Base-by-base conservation (phyloP, 1,284 basidiomycete species). In the Chalciporus piperatoides region DNA sequence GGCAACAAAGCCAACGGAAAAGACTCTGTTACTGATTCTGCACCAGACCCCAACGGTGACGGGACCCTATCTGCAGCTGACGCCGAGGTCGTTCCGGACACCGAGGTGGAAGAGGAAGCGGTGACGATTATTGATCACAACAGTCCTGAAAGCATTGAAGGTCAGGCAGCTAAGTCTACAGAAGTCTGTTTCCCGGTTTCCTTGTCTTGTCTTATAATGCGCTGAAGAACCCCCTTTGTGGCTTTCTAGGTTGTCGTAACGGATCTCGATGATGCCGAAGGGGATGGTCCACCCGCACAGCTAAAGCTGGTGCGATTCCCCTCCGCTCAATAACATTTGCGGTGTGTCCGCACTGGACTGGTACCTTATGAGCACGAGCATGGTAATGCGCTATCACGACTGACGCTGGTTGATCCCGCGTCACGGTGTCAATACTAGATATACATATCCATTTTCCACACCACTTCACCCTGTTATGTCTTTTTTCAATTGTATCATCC, bases 251-350 rank as follows among this genome's bases (percentile, higher is more conserved):
- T 39, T 11, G 17, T 19, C 3, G 39, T 42, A 28, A 27, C 27
- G 32, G 35, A 19, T 15, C 5, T 9, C 14, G 32, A 36, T 14
- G 32, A 4, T 19, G 3, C n/a, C 5, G 39, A 27, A 33, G 19
- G n/a, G 25, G 44, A 35, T n/a, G 21, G 3, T 37, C 11, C 15
- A 6, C 6, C 23, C 8, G 7, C 35, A n/a, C 53, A 47, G 7
- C 37, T 49, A 28, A 56, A 49, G 49, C 54, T 57, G 40, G 63
- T 61, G 38, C 63, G 52, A 51, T 66, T 67, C 56, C 62, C 68
- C 38, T 52, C 57, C 0, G 41, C 57, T 24, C 66, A 76, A 73
- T 77, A 70, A 71, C 70, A 69, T 54, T 56, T 49, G 64, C 56
- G 50, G 28, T 14, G 15, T 9, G 51, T 59, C 55, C 46, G 4